Evolutionary conservation across 257 asterid genomes (phyloP).

Genomic region (Scutellaria barbata): DNA sequence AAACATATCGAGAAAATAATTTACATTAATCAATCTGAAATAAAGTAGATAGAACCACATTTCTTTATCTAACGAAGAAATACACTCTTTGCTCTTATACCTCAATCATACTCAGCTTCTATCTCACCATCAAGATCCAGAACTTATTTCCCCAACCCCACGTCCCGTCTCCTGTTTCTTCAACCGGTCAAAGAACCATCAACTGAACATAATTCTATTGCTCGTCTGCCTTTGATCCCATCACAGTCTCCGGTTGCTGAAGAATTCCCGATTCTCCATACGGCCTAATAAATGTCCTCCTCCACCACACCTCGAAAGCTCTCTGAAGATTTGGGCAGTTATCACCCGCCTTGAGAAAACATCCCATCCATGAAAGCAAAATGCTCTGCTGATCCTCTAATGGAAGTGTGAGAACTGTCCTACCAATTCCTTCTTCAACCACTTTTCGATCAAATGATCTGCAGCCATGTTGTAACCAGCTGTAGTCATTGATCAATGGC

Average conservation of each 20-base stretch:
- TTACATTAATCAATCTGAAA: constrained; percentile 27
- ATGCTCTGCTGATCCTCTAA: constrained; percentile 87
- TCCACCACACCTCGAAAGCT: constrained; percentile 99
- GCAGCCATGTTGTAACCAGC: constrained; percentile 84
- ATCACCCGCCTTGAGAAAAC: constrained; percentile 80
- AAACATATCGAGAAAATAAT: constrained; percentile 3
- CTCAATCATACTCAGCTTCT: neutral
- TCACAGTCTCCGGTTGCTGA: constrained; percentile 35
- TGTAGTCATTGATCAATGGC: constrained; percentile 81
- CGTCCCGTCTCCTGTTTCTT: neutral
- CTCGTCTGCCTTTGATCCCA: constrained; percentile 40
- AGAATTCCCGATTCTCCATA: constrained; percentile 48
- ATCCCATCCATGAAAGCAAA: constrained; percentile 77
- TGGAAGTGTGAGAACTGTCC: constrained; percentile 86
- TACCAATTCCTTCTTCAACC: constrained; percentile 94
- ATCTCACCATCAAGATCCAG: constrained; percentile 13
- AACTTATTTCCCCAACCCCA: neutral
- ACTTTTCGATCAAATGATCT: constrained; percentile 79
- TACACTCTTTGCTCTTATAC: constrained; percentile 8
- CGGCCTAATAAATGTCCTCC: constrained; percentile 81
- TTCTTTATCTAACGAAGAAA: neutral
- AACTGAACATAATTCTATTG: constrained; percentile 19
- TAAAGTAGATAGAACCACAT: neutral
- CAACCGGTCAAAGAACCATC: neutral
- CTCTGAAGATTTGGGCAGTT: constrained; percentile 86